Evolutionary conservation across 257 asterid species (phyloP).

Genomic region (Orobanche coerulescens): DNA sequence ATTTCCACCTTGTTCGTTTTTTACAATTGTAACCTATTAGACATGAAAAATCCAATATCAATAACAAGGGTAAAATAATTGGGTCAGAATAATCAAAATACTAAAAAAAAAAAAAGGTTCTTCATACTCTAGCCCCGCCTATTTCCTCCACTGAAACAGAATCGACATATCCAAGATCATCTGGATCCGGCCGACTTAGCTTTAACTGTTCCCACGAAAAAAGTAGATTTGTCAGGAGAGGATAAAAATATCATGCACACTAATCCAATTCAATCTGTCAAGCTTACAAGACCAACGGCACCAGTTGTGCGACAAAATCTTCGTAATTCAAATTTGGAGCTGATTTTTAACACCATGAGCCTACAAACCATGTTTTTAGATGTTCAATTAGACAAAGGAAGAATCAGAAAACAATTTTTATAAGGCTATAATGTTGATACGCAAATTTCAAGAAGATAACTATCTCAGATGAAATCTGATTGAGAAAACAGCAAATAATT

Average conservation of each 20-base stretch:
- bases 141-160: slow-evolving; percentile 93
- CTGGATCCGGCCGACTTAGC: slow-evolving; percentile 78
- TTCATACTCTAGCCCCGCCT: slow-evolving; percentile 89
- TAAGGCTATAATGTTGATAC: not conserved
- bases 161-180: slow-evolving; percentile 94
- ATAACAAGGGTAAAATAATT: slow-evolving; percentile 6
- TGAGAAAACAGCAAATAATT: slow-evolving; percentile 11
- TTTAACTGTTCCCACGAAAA: slow-evolving; percentile 54
- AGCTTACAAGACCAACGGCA: slow-evolving; percentile 78
- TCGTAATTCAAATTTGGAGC: slow-evolving; percentile 92
- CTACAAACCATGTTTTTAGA: slow-evolving; percentile 13
- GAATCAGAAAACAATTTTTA: not conserved
- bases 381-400: slow-evolving; percentile 12
- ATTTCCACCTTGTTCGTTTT: slow-evolving; percentile 94
- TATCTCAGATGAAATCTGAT: not conserved
- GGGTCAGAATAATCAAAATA: slow-evolving; percentile 10
- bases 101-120: slow-evolving; percentile 8
- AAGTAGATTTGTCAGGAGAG: slow-evolving; percentile 25
- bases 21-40: slow-evolving; percentile 83
- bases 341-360: slow-evolving; percentile 56
- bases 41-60: slow-evolving; percentile 17
- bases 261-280: not conserved
- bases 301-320: slow-evolving; percentile 96
- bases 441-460: not conserved
- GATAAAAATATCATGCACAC: slow-evolving; percentile 1